These are phyloP conservation scores for Gloeostereum incarnatum DNA, from an alignment of 768 basidiomycete genomes.

Conservation along the genomic window DNA sequence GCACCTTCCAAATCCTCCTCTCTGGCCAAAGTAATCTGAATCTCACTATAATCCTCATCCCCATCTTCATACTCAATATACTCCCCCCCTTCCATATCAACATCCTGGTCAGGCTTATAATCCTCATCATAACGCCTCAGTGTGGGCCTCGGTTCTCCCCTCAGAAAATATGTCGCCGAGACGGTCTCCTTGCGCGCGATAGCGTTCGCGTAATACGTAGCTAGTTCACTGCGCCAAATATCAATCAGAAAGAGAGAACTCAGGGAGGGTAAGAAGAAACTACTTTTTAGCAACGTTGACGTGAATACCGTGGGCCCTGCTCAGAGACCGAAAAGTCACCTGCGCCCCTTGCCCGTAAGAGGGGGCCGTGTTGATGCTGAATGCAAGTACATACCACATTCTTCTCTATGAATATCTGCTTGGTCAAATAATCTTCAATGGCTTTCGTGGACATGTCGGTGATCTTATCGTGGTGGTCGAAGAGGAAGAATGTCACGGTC, in stretches of 20 bases:
- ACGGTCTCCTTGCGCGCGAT: conserved; percentile 25
- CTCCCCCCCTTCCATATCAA: conserved; percentile 26
- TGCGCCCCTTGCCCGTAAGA: conserved; percentile 17
- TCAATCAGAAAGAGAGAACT: neutral
- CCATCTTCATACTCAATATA: conserved; percentile 25
- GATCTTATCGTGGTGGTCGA: neutral
- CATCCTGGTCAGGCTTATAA: conserved; percentile 25
- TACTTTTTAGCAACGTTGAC: conserved; percentile 78
- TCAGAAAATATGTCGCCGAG: conserved; percentile 65
- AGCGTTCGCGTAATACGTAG: conserved; percentile 40
- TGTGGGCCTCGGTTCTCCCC: conserved; percentile 32
- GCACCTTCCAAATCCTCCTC: conserved; percentile 59
- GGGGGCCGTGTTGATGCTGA: neutral
- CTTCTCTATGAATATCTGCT: conserved; percentile 40
- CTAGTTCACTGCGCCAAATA: conserved; percentile 44
- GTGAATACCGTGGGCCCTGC: conserved; percentile 60
- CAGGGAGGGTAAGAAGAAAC: conserved; percentile 9
- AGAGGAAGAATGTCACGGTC: too few species aligned
- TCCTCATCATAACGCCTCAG: conserved; percentile 3
- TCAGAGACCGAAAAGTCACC: conserved; percentile 77
- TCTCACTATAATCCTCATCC: conserved; percentile 33
- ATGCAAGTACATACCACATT: conserved; percentile 28
- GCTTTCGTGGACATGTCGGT: conserved; percentile 28
- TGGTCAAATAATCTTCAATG: conserved; percentile 38
- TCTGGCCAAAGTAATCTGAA: conserved; percentile 47